A percentile compares a stretch with the other conserved stretches of the same genome.
phyloP scores from a whole-genome alignment of 2,329 filamentous ascomycete genomes.

The Xylariaceae sp. region DNA sequence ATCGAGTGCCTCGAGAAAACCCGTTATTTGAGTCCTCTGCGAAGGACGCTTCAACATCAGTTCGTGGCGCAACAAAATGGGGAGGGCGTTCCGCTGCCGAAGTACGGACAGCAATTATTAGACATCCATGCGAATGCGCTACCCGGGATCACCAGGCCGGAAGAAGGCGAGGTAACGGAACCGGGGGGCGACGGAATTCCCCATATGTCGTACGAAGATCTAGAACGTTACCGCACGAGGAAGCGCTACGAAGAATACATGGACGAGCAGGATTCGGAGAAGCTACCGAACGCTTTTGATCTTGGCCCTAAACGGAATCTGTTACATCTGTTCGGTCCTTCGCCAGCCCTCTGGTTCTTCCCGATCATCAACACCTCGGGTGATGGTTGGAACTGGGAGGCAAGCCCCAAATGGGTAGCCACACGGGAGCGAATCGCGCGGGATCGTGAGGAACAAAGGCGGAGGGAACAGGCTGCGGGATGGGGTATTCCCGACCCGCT shows the following conservation, averaged over 20 bases:
- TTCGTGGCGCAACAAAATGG: constrained; percentile 59
- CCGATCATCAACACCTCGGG: constrained; percentile 85
- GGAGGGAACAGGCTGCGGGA: constrained; percentile 66
- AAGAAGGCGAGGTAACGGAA: constrained; percentile 72
- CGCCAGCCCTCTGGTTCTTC: constrained; percentile 72
- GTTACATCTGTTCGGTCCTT: constrained; percentile 77
- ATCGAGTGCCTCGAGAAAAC: constrained; percentile 97
- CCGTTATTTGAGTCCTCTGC: constrained; percentile 81
- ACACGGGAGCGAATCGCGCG: constrained; percentile 65
- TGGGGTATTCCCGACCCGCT: constrained; percentile 56
- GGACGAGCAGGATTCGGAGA: constrained; percentile 84
- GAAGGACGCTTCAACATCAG: constrained; percentile 69
- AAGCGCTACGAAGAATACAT: constrained; percentile 72
- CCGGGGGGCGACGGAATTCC: constrained; percentile 35
- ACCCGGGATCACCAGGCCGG: constrained; percentile 76
- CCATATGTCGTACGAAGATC: constrained; percentile 56
- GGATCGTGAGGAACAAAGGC: constrained; percentile 62
- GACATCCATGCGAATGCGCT: constrained; percentile 82
- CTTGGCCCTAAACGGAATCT: constrained; percentile 83
- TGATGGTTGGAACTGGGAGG: constrained; percentile 94
- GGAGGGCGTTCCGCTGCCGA: constrained; percentile 54
- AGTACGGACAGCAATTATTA: constrained; percentile 72
- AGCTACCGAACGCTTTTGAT: constrained; percentile 91
- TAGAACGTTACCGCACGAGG: constrained; percentile 57
- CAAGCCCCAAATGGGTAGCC: constrained; percentile 76